These are phyloP conservation scores for Leptodermis oblonga DNA, from an alignment of 257 asterid genomes.

Conservation along the genomic window DNA sequence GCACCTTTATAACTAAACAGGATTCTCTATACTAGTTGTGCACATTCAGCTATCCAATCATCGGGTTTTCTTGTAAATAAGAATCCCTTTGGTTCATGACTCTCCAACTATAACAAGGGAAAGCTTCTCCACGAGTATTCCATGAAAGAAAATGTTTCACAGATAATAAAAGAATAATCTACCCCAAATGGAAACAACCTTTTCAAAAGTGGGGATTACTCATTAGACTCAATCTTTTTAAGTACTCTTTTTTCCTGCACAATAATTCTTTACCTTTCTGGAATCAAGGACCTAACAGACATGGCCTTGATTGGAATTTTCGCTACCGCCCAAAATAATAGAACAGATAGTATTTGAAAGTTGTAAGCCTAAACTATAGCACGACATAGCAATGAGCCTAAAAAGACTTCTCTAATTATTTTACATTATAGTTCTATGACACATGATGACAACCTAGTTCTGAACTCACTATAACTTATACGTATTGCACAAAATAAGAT, in stretches of 20 bases:
- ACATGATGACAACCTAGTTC: background rate
- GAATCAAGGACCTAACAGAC: background rate
- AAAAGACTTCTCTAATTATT: background rate
- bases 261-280: background rate
- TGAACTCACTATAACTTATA: background rate
- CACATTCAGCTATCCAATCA: background rate
- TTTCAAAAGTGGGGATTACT: background rate
- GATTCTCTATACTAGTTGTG: background rate
- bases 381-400: background rate
- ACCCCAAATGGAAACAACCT: background rate
- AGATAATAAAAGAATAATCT: background rate
- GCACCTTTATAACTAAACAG: too few relatives aligned
- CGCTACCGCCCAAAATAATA: too few relatives aligned
- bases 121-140: background rate
- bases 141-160: too few relatives aligned
- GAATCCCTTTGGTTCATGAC: background rate
- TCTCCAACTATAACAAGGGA: background rate
- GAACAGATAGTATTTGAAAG: too few relatives aligned
- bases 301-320: background rate
- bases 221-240: background rate
- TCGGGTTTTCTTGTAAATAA: background rate
- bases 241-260: background rate
- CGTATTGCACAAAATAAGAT: background rate
- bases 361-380: too few relatives aligned
- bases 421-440: too few relatives aligned